Percentiles rank a stretch among this genome's conserved stretches.
phyloP scores from a whole-genome alignment of 1,284 basidiomycete species.

The Chalciporus sp. region DNA sequence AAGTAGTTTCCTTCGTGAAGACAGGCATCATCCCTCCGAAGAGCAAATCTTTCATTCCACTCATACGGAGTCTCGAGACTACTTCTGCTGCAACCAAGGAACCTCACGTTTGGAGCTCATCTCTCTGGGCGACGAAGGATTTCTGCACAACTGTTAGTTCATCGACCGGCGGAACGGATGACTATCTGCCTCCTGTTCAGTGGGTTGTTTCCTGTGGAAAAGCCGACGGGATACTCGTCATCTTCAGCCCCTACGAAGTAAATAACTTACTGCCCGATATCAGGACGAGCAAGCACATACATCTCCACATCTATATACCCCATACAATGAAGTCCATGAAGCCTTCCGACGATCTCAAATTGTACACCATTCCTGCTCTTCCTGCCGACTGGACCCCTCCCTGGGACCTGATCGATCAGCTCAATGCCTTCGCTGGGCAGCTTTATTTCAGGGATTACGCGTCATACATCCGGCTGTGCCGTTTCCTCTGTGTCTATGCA shows the following conservation, averaged over 20 bases:
- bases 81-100: constrained; percentile 14
- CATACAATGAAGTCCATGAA: constrained; percentile 38
- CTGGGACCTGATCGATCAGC: constrained; percentile 31
- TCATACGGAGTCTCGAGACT: constrained; percentile 6
- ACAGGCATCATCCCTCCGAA: constrained; percentile 19
- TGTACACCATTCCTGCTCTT: constrained; percentile 37
- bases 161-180: constrained; percentile 10
- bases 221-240: constrained; percentile 29
- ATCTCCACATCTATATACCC: constrained; percentile 48
- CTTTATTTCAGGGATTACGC: constrained; percentile 40
- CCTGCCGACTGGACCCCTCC: constrained; percentile 21
- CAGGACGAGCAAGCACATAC: constrained; percentile 33
- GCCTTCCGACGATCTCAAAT: constrained; percentile 42
- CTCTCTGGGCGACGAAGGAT: constrained; percentile 33
- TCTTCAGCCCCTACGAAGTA: constrained; percentile 50
- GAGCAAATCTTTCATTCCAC: constrained; percentile 8
- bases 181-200: constrained; percentile 45
- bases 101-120: constrained; percentile 21
- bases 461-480: constrained; percentile 37
- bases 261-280: constrained; percentile 44
- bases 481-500: constrained; percentile 40
- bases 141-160: constrained; percentile 23
- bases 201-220: constrained; percentile 45
- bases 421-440: constrained; percentile 49
- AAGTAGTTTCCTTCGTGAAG: constrained; percentile 26